Evolutionary conservation across 1,139 yeast genomes (phyloP), one percentile per base, ranked within the genome.

Genomic region (Maudiozyma humilis): DNA sequence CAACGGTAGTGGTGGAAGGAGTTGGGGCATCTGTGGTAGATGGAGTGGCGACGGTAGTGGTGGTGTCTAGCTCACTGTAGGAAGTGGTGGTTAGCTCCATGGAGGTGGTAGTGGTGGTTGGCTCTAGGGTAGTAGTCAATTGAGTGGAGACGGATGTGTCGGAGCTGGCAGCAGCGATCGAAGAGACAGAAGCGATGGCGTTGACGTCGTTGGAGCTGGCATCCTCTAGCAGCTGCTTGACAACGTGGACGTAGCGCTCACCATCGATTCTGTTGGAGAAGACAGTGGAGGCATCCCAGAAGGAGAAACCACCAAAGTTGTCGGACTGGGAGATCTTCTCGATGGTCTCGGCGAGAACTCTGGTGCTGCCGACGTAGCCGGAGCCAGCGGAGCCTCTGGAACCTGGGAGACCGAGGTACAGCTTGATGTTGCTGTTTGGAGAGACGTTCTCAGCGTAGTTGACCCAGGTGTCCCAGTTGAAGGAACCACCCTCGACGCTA

Each of bases 251-350:
- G 48, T 57, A 68, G 12, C 62, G 50, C 18, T 57, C 61, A 32
- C 78, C 79, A 47, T 66, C 62, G 38, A 58, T 51, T 40, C 70
- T 68, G 59, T 85, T 86, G 17, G 71, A 60, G 60, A 71, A 75
- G 14, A 82, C 88, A 63, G 82, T 87, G 44, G 93, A 82, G 43
- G 95, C 95, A 65, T 88, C 96, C 96, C 96, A 88, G 50, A 87
- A 66, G 68, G 85, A 79, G 54, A 88, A 74, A 60, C 96, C 96
- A 51, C 94, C 96, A 57, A 88, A 85, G 44, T 73, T 63, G 14
- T 49, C 36, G 7, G 71, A 54, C 42, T 68, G 62, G 39, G 71
- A 65, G 45, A 79, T 70, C 4, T 63, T 50, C 5, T 60, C 51
- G 37, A 76, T 60, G 18, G 68, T 64, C 2, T 64, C 44, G 45